These are phyloP conservation scores for Penicilliopsis zonata DNA, from an alignment of 495 filamentous ascomycete species.

Conservation along the genomic window DNA sequence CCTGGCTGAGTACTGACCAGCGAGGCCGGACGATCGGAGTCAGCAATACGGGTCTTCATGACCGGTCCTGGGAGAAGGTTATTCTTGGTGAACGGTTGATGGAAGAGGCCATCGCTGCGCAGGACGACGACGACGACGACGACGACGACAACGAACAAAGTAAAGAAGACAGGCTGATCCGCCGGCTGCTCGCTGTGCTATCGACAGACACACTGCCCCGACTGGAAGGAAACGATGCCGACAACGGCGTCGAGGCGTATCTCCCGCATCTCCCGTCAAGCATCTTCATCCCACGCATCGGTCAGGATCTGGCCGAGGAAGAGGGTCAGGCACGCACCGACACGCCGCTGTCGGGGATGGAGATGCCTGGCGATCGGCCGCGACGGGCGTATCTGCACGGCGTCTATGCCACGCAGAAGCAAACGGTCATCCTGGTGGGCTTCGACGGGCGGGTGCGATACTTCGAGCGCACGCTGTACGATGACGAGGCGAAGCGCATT, in stretches of 20 bases:
- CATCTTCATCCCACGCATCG: conserved; percentile 63
- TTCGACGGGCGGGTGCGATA: conserved; percentile 60
- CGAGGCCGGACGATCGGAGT: conserved; percentile 50
- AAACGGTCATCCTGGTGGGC: conserved; percentile 65
- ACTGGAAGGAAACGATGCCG: conserved; percentile 29
- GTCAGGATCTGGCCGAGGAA: conserved; percentile 33
- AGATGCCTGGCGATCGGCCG: conserved; percentile 4
- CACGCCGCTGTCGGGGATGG: conserved; percentile 6
- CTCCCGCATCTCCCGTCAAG: conserved; percentile 53
- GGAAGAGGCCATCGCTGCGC: conserved; percentile 17
- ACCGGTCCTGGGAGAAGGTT: conserved; percentile 63
- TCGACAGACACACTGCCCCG: conserved; percentile 53
- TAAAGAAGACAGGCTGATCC: conserved; percentile 47
- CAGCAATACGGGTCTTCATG: conserved; percentile 60
- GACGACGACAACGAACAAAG: too few relatives aligned
- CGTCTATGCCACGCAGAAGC: conserved; percentile 72
- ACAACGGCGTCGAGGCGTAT: conserved; percentile 49
- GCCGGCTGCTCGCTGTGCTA: conserved; percentile 49
- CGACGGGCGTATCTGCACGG: conserved; percentile 7
- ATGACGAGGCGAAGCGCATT: conserved; percentile 43
- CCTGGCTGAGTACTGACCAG: too few relatives aligned
- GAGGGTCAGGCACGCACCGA: conserved; percentile 36
- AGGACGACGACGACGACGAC: conserved; percentile 27
- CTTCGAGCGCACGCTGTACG: conserved; percentile 61
- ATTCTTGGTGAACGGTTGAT: conserved; percentile 23